Conservation (phyloP, 805 yeast species). For the Starmera quercuum region DNA sequence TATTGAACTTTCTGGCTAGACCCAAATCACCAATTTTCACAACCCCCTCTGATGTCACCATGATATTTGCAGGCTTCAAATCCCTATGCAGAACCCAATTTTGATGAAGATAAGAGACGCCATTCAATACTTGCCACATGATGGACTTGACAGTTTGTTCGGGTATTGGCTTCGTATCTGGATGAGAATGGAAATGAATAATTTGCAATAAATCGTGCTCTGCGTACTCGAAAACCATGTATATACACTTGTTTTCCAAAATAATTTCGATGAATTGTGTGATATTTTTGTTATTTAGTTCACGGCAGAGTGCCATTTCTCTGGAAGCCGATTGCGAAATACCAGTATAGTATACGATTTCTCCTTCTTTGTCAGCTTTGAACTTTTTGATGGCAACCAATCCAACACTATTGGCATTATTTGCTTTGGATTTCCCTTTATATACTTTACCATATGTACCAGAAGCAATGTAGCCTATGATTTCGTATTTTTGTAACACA, state of each 20-base stretch:
- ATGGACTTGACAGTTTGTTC: slow-evolving; percentile 74
- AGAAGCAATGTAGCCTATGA: slow-evolving; percentile 94
- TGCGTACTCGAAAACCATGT: slow-evolving; percentile 93
- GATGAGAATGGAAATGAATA: slow-evolving; percentile 90
- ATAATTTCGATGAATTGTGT: slow-evolving; percentile 77
- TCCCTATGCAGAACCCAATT: slow-evolving; percentile 97
- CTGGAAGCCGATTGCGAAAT: slow-evolving; percentile 93
- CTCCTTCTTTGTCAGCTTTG: slow-evolving; percentile 90
- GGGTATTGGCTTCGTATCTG: slow-evolving; percentile 74
- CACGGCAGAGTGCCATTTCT: slow-evolving; percentile 93
- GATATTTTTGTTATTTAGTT: slow-evolving; percentile 71
- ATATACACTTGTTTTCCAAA: slow-evolving; percentile 81
- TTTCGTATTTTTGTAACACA: slow-evolving; percentile 79
- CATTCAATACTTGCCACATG: slow-evolving; percentile 88
- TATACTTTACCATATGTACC: slow-evolving; percentile 96
- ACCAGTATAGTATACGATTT: slow-evolving; percentile 83
- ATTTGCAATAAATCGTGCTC: slow-evolving; percentile 94
- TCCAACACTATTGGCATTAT: slow-evolving; percentile 12
- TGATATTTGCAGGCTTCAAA: slow-evolving; percentile 94
- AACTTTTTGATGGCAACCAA: slow-evolving; percentile 84
- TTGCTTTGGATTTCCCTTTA: slow-evolving; percentile 59
- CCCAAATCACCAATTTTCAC: slow-evolving; percentile 96
- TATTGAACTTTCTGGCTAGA: slow-evolving; percentile 78
- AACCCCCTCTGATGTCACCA: slow-evolving; percentile 86
- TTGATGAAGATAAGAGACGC: slow-evolving; percentile 85